Evolutionary conservation across 805 yeast genomes (phyloP), one percentile per base, ranked within the genome.

Genomic region (Clavispora carvajalis): DNA sequence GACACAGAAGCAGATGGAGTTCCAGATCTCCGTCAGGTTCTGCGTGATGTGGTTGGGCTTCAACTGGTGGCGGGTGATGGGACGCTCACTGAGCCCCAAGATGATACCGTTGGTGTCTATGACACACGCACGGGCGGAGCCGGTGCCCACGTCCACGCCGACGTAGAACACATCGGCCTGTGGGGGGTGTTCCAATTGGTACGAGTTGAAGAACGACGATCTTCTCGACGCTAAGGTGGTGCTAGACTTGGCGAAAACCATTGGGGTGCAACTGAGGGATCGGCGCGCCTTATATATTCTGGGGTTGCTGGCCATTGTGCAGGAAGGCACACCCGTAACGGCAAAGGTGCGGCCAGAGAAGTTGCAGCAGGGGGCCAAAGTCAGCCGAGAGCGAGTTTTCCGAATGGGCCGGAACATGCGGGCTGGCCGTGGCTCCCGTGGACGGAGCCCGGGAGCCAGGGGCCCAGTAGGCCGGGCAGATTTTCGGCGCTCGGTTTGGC

Each of bases 141-240:
- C 99, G 0, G 98, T 90, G n/a, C 99, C 99, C 19, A 93, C 95
- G 57, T 87, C 96, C 7, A 87, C 89, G 39, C 96, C 96, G 40
- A 87, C 76, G 55, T 80, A 86, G 60, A 69, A 73, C 8, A 58
- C 73, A 50, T 61, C 77, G 19, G 69, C 74, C 47, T 58, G 73
- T 40, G 66, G 76, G 39, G 58, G 70, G 58, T 51, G 40, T 25
- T 44, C 57, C 48, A 55, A 68, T 41, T 51, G 63, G 41, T 59
- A 58, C 24, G 61, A 46, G 45, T 65, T 65, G 58, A 68, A 65
- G 39, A 68, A 53, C 39, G 60, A 49, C 31, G 75, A 63, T 35
- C 58, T 61, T 51, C 70, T 64, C 5, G 69, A 59, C 28, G 63
- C 58, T 50, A 69, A 62, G 48, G 60, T 63, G 10, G 70, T 64